Evolutionary conservation across 305 asterid genomes (phyloP).

Genomic region (Coffea humblotiana): DNA sequence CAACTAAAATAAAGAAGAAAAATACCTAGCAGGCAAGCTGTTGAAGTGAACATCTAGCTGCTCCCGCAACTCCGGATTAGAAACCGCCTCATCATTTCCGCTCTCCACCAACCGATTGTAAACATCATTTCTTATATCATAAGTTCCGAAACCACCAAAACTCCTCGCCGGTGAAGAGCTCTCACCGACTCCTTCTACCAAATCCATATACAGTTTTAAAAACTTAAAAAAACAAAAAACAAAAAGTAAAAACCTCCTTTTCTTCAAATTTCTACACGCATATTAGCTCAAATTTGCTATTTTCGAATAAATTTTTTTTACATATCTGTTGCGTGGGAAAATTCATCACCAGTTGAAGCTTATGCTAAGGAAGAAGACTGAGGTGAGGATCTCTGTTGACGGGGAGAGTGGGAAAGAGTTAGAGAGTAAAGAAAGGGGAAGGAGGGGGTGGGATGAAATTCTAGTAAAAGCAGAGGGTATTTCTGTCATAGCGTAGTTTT

Average conservation of each 20-base stretch:
- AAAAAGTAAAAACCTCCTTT: background rate
- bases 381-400: slow-evolving; percentile 37
- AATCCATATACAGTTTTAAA: slow-evolving; percentile 46
- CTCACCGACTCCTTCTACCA: slow-evolving; percentile 87
- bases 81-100: slow-evolving; percentile 63
- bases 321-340: background rate
- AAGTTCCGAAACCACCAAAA: slow-evolving; percentile 53
- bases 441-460: slow-evolving; percentile 26
- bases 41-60: slow-evolving; percentile 80
- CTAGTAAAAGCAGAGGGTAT: no score
- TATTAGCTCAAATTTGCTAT: background rate
- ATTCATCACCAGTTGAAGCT: background rate
- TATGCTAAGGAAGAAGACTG: background rate
- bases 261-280: slow-evolving; percentile 3
- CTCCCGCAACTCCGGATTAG: slow-evolving; percentile 62
- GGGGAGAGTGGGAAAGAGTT: slow-evolving; percentile 37
- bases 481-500: no score
- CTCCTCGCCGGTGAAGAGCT: slow-evolving; percentile 91
- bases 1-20: background rate
- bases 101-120: slow-evolving; percentile 62
- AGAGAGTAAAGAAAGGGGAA: slow-evolving; percentile 23
- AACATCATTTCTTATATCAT: slow-evolving; percentile 65
- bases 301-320: background rate
- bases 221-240: background rate
- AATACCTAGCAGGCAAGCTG: slow-evolving; percentile 82